Percentiles rank a stretch among this genome's conserved stretches.
These are phyloP conservation scores for Tetracladium maxilliforme DNA, from an alignment of 2,329 filamentous ascomycete species.

Conservation along the genomic window DNA sequence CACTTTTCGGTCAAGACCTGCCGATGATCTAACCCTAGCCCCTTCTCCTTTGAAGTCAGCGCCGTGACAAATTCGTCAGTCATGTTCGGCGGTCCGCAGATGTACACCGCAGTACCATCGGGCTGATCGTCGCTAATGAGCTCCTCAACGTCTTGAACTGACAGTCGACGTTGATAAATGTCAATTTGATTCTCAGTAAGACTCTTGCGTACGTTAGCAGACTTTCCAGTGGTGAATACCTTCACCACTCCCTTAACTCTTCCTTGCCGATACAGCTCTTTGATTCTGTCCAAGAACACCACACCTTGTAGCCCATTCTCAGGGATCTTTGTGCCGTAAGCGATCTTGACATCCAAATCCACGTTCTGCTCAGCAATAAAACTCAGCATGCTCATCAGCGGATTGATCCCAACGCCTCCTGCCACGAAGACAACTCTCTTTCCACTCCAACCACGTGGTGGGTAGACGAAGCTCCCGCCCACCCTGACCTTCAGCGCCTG, in stretches of 20 bases:
- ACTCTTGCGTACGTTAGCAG: conserved; percentile 4
- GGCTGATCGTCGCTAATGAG: conserved; percentile 25
- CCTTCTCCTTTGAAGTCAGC: conserved; percentile 13
- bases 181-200: conserved; percentile 6
- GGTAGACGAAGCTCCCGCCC: conserved; percentile 72
- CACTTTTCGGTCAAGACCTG: conserved; percentile 46
- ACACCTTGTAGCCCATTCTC: conserved; percentile 1
- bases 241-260: conserved; percentile 23
- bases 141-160: conserved; percentile 21
- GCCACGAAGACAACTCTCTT: conserved; percentile 47
- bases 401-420: conserved; percentile 17
- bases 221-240: conserved; percentile 23
- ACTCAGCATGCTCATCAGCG: conserved; percentile 14
- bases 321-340: conserved; percentile 1
- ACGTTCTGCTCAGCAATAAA: conserved; percentile 3
- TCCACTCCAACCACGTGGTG: conserved; percentile 35
- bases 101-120: conserved; percentile 38
- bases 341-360: conserved; percentile 1
- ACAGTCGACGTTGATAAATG: conserved; percentile 10
- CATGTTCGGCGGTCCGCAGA: conserved; percentile 56
- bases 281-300: conserved; percentile 35
- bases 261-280: conserved; percentile 19
- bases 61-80: conserved; percentile 46
- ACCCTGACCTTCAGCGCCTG: conserved; percentile 51
- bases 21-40: conserved; percentile 25